Percentiles rank a stretch among this genome's conserved stretches.
Conservation (phyloP, 345 rosid genomes). For the Erucastrum elatum region DNA sequence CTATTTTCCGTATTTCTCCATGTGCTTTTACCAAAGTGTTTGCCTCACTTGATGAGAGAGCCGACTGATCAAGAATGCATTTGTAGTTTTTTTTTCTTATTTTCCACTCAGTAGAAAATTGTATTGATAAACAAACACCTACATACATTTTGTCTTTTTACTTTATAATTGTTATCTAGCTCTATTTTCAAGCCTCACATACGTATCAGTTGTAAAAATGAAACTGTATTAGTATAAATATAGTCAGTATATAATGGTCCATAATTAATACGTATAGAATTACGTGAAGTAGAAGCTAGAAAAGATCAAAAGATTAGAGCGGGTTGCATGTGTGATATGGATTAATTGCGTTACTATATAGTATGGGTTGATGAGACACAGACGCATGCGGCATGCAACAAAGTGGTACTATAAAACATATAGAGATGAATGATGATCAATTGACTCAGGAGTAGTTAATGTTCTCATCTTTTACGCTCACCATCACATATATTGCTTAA, state of each 20-base stretch:
- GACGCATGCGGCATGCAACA: slow-evolving; percentile 44
- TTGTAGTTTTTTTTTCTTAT: not conserved
- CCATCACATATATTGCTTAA: slow-evolving; percentile 25
- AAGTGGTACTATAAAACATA: slow-evolving; percentile 40
- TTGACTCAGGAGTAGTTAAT: slow-evolving; percentile 40
- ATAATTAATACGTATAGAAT: not conserved
- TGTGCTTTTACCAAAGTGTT: not conserved
- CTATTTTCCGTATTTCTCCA: not conserved
- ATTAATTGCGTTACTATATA: slow-evolving; percentile 22
- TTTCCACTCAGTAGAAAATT: not conserved
- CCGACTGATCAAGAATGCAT: not conserved
- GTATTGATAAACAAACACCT: not conserved
- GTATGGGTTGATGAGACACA: slow-evolving; percentile 39
- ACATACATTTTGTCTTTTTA: too few species aligned
- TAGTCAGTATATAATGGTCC: not conserved
- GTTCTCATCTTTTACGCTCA: slow-evolving; percentile 36
- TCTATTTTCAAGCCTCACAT: not conserved
- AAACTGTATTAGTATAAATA: not conserved
- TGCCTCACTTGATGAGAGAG: not conserved
- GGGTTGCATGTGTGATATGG: slow-evolving; percentile 27
- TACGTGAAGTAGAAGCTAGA: slow-evolving; percentile 13
- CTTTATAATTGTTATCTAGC: not conserved
- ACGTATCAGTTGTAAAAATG: not conserved
- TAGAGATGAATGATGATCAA: slow-evolving; percentile 33
- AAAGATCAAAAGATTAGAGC: slow-evolving; percentile 15